A percentile compares a stretch with the other conserved stretches of the same genome.
phyloP scores from a whole-genome alignment of 2,329 filamentous ascomycete species.

The Fragosphaeria purpurea region DNA sequence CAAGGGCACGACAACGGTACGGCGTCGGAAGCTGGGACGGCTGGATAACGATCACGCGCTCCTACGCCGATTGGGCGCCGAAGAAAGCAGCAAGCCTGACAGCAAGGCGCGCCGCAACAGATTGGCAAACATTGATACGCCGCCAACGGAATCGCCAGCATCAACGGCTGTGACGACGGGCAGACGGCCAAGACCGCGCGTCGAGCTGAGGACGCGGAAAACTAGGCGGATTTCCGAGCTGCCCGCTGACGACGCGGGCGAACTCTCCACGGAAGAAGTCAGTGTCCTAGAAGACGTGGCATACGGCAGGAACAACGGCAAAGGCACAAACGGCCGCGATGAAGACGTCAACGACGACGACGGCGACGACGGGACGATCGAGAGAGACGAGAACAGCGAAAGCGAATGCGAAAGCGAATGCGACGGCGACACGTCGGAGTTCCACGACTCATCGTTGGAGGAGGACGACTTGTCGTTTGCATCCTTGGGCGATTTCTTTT shows the following conservation, averaged over 20 bases:
- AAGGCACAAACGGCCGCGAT: neutral
- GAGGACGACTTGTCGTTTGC: neutral
- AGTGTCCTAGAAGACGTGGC: conserved; percentile 8
- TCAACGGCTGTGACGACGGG: neutral
- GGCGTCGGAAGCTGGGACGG: conserved; percentile 7
- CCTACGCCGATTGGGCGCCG: conserved; percentile 3
- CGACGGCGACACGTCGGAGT: conserved; percentile 5
- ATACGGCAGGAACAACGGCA: neutral
- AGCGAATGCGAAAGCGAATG: neutral
- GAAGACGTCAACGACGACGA: neutral
- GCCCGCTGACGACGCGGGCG: conserved; percentile 5
- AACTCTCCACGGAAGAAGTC: conserved; percentile 11
- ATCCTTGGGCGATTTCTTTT: conserved; percentile 5
- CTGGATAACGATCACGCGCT: conserved; percentile 5
- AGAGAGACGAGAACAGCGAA: neutral
- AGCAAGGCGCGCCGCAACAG: no score
- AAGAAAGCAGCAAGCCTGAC: neutral
- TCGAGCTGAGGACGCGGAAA: conserved; percentile 7
- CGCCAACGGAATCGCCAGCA: neutral
- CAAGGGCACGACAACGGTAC: neutral
- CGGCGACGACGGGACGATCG: neutral
- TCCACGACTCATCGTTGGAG: conserved; percentile 4
- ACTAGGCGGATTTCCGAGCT: conserved; percentile 5
- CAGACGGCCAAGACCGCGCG: neutral
- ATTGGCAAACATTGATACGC: neutral